Percentiles rank a stretch among this genome's conserved stretches.
These are phyloP conservation scores for Camellia lanceoleosa DNA, from an alignment of 148 eudicot genomes.

Conservation along the genomic window DNA sequence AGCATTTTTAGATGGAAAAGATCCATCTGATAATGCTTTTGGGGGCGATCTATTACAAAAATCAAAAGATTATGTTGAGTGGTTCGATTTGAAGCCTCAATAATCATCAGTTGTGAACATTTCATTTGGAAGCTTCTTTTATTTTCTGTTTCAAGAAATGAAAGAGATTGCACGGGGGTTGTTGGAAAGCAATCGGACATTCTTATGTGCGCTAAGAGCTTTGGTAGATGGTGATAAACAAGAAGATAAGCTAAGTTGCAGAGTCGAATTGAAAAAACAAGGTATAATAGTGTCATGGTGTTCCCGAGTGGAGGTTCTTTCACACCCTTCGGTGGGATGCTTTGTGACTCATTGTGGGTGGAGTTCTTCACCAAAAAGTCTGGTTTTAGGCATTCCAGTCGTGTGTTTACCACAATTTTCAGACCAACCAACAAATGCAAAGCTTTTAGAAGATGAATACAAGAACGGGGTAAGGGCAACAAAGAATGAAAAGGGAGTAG, in stretches of 20 bases:
- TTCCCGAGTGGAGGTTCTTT: not conserved
- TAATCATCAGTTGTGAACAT: conserved; percentile 47
- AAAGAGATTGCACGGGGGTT: conserved; percentile 35
- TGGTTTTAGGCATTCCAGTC: conserved; percentile 40
- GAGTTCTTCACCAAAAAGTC: conserved; percentile 48
- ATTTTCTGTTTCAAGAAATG: conserved; percentile 25
- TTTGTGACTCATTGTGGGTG: conserved; percentile 37
- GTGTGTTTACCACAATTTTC: conserved; percentile 45
- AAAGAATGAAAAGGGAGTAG: conserved; percentile 23
- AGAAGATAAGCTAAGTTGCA: conserved; percentile 15
- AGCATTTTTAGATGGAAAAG: conserved; percentile 28
- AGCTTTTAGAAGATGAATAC: conserved; percentile 44
- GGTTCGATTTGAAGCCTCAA: conserved; percentile 42
- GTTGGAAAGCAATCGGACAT: conserved; percentile 26
- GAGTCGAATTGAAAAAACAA: conserved; percentile 19
- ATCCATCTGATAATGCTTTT: conserved; percentile 17
- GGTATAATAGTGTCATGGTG: conserved; percentile 33
- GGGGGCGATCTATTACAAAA: conserved; percentile 26
- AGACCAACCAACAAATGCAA: conserved; percentile 52
- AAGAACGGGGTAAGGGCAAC: conserved; percentile 37
- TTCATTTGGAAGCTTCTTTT: conserved; percentile 49
- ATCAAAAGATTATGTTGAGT: conserved; percentile 25
- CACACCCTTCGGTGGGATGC: conserved; percentile 16
- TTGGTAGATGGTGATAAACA: not conserved
- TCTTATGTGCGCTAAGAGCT: conserved; percentile 43